These are phyloP conservation scores for Fusarium metavorans DNA, from an alignment of 2,329 filamentous ascomycete species.

Conservation along the genomic window DNA sequence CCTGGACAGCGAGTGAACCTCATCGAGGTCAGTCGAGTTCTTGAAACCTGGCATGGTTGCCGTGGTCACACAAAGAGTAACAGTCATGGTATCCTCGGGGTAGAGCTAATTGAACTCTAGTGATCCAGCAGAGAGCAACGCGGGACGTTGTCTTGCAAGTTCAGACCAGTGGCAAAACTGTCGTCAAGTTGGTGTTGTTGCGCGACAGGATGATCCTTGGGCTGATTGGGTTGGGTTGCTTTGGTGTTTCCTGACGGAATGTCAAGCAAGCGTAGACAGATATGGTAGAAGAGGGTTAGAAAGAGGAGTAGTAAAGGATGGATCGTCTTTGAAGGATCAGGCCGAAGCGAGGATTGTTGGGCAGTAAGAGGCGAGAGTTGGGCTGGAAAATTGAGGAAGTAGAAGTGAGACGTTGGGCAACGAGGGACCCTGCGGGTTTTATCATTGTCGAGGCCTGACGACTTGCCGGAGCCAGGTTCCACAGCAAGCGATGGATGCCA, in stretches of 20 bases:
- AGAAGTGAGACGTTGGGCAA: conserved; percentile 52
- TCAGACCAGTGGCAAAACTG: conserved; percentile 44
- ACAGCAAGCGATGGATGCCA: conserved; percentile 38
- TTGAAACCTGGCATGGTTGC: conserved; percentile 67
- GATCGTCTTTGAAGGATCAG: conserved; percentile 42
- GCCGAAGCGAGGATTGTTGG: conserved; percentile 48
- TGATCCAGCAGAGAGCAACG: conserved; percentile 47
- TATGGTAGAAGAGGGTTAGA: conserved; percentile 24
- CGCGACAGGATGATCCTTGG: conserved; percentile 46
- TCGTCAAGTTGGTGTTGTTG: conserved; percentile 43
- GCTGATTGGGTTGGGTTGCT: conserved; percentile 39
- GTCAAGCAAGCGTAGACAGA: conserved; percentile 31
- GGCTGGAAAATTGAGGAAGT: conserved; percentile 46
- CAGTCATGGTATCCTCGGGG: conserved; percentile 61
- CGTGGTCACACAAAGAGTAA: conserved; percentile 60
- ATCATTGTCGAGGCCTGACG: conserved; percentile 52
- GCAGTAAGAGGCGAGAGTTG: conserved; percentile 54
- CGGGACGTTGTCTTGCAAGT: conserved; percentile 44
- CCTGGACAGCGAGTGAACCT: conserved; percentile 71
- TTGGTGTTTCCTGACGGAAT: conserved; percentile 35
- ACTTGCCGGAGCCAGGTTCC: conserved; percentile 40
- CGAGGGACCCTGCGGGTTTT: conserved; percentile 64
- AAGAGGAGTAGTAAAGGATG: conserved; percentile 37
- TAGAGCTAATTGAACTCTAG: conserved; percentile 46
- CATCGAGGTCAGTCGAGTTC: conserved; percentile 65